Evolutionary conservation across 1,284 basidiomycete genomes (phyloP).

Genomic region (Tausonia pullulans): DNA sequence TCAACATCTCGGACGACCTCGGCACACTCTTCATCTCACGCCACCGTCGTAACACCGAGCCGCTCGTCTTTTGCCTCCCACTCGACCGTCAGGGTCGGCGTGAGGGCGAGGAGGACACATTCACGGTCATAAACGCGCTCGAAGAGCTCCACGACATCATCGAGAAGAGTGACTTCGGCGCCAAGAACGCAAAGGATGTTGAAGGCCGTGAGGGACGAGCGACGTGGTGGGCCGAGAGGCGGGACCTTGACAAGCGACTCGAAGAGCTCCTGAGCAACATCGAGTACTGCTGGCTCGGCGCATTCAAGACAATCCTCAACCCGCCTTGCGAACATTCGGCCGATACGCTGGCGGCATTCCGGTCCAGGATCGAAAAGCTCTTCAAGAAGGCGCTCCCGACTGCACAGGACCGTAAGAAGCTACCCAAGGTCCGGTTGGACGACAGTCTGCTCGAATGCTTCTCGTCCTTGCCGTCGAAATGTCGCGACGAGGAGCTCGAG

Average conservation of each 20-base stretch:
- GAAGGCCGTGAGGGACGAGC: slow-evolving; percentile 49
- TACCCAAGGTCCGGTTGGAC: slow-evolving; percentile 45
- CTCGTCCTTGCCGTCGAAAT: slow-evolving; percentile 64
- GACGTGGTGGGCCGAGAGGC: slow-evolving; percentile 76
- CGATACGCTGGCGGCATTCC: slow-evolving; percentile 46
- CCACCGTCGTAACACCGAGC: slow-evolving; percentile 50
- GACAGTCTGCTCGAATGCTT: slow-evolving; percentile 73
- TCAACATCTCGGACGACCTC: slow-evolving; percentile 70
- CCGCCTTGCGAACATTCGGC: slow-evolving; percentile 41
- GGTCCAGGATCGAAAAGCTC: slow-evolving; percentile 55
- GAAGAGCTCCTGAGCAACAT: slow-evolving; percentile 67
- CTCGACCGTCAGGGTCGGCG: slow-evolving; percentile 63
- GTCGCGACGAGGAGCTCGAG: slow-evolving; percentile 85
- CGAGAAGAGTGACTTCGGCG: slow-evolving; percentile 59
- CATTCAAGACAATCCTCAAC: slow-evolving; percentile 80
- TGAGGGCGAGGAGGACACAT: slow-evolving; percentile 58
- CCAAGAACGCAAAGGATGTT: slow-evolving; percentile 61
- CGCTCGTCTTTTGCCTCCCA: slow-evolving; percentile 78
- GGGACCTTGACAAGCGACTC: slow-evolving; percentile 63
- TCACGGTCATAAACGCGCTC: slow-evolving; percentile 64
- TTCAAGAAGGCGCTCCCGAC: slow-evolving; percentile 54
- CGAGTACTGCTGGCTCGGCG: slow-evolving; percentile 93
- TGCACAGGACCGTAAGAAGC: slow-evolving; percentile 49
- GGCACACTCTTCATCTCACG: slow-evolving; percentile 75
- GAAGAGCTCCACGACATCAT: slow-evolving; percentile 70